Evolutionary conservation across 177 flowering plant genomes (phyloP).

Genomic region (Telopea speciosissima): DNA sequence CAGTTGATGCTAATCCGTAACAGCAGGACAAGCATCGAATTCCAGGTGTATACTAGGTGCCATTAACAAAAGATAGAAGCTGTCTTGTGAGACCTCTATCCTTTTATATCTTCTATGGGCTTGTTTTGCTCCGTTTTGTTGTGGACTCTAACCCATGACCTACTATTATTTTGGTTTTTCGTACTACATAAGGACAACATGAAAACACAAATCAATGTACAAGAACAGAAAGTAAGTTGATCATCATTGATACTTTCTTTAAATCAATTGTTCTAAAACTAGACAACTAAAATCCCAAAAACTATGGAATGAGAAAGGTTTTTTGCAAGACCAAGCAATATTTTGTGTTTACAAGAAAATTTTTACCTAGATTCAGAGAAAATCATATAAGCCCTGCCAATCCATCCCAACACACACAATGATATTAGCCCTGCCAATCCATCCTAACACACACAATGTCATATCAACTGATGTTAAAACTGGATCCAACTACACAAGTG

Average conservation of each 20-base stretch:
- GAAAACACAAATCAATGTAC: not conserved
- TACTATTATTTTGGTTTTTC: not conserved
- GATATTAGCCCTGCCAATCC: too few relatives aligned
- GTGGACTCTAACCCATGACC: not conserved
- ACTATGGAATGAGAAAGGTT: not conserved
- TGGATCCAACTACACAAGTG: conserved; percentile 2
- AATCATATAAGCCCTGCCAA: too few relatives aligned
- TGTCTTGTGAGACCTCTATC: not conserved
- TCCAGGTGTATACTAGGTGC: not conserved
- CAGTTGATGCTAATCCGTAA: not conserved
- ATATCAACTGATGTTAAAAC: not conserved
- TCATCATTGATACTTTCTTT: not conserved
- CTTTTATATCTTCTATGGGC: not conserved
- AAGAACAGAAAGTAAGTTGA: not conserved
- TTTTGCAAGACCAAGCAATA: not conserved
- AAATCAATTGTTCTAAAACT: not conserved
- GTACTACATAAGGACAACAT: not conserved
- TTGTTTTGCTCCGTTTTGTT: not conserved
- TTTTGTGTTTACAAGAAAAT: not conserved
- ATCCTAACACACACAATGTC: too few relatives aligned
- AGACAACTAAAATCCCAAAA: not conserved
- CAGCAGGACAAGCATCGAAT: not conserved
- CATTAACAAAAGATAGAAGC: not conserved
- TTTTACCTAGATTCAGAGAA: too few relatives aligned
- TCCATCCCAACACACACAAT: too few relatives aligned